Evolutionary conservation across 352 stramenopile genomes (phyloP).

Genomic region (Pythium dissimile): DNA sequence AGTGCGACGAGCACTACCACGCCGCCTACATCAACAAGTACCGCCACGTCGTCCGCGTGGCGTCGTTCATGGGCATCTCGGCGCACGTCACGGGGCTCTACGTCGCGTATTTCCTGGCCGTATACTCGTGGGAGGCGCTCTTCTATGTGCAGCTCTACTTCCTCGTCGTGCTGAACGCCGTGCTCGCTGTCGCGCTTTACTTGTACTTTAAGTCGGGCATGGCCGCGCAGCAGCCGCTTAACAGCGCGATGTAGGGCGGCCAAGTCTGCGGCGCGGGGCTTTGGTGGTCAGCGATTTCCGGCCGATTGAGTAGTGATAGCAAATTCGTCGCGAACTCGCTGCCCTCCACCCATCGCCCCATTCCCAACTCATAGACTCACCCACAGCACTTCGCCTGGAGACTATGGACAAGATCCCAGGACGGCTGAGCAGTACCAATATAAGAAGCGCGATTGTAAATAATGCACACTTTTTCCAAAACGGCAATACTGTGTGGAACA

Average conservation of each 20-base stretch:
- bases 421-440: constrained; percentile 10
- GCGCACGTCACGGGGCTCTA: constrained; percentile 73
- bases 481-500: no score
- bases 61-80: constrained; percentile 82
- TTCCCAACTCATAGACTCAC: neutral
- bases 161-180: constrained; percentile 56
- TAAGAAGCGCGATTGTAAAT: constrained; percentile 11
- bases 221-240: constrained; percentile 26
- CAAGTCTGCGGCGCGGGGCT: no score
- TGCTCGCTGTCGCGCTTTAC: constrained; percentile 48
- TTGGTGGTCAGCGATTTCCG: no score
- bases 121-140: constrained; percentile 71
- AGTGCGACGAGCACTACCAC: constrained; percentile 65
- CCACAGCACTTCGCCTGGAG: neutral
- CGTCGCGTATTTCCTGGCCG: constrained; percentile 59
- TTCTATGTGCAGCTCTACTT: constrained; percentile 82
- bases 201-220: constrained; percentile 69
- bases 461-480: constrained; percentile 3
- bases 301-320: no score
- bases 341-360: no score
- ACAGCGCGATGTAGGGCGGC: constrained; percentile 22
- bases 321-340: no score
- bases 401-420: no score
- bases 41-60: constrained; percentile 53
- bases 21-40: constrained; percentile 55